Base-by-base conservation (phyloP, 2,329 filamentous ascomycete species). In the Xylaria sp. region DNA sequence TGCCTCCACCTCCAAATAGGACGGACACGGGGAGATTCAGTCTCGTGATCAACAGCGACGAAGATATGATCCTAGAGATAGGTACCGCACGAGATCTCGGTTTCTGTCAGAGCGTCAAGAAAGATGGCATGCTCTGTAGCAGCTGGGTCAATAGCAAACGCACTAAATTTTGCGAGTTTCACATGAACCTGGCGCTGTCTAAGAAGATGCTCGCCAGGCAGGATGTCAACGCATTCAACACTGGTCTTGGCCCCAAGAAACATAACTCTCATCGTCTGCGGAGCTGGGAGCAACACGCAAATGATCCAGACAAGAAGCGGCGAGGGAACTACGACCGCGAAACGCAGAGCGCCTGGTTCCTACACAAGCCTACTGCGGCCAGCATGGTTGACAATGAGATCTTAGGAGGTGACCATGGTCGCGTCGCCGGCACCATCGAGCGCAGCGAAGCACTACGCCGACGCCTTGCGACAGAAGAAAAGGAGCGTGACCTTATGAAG, bases 121-220 rank as follows among this genome's bases (percentile, higher is more conserved):
- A 92, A 75, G 93, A 97, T 76, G 95, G 96, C 44, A 86, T 92
- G 63, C 81, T 86, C 53, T 99, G 96, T 78, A 89, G 87, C 38
- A 82, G 87, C 31, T 99, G 96, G 96, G 85, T 99, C 66, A 95
- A 99, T 78, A 89, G 87, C 71, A 89, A 93, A 60, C 92, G 94
- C 73, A 97, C 94, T 0, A 90, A 97, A 73, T 93, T 92, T 77
- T 99, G 96, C 80, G 94, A 97, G 71, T 99, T 91, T 73, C 96
- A 99, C 79, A 89, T 97, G 71, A 94, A 96, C 73, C 83, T 93
- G 29, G 90, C 93, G 29, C 82, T 98, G 2, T 87, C 89, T 61
- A 94, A 92, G 76, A 88, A 75, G 61, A 82, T 84, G 33, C 74
- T 72, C 31, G 72, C 70, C 0, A 66, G 74, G 10, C 73, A 77